These are phyloP conservation scores for Hanseniaspora jakobsenii DNA, from an alignment of 805 yeast genomes.

Conservation along the genomic window DNA sequence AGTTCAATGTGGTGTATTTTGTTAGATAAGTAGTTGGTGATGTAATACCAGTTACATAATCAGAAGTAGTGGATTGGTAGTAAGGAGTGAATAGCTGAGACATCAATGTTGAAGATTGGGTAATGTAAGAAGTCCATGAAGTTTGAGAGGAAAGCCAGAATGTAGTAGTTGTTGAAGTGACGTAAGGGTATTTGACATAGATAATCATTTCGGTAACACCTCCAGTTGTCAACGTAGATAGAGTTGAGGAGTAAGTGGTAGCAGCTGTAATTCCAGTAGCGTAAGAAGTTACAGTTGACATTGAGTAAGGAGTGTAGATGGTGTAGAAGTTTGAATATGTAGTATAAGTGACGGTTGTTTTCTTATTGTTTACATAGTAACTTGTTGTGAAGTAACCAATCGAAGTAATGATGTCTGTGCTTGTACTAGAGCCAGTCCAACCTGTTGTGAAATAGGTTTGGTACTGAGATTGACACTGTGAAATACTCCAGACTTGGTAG, in stretches of 20 bases:
- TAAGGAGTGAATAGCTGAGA: slow-evolving; percentile 10
- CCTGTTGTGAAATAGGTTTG: slow-evolving; percentile 15
- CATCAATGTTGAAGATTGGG: background rate
- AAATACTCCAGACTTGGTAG: slow-evolving; percentile 16
- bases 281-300: slow-evolving; percentile 4
- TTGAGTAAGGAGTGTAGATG: slow-evolving; percentile 13
- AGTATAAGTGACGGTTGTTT: no score
- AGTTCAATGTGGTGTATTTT: background rate
- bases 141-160: slow-evolving; percentile 7
- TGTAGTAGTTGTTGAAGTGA: slow-evolving; percentile 3
- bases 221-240: slow-evolving; percentile 9
- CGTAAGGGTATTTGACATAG: slow-evolving; percentile 13
- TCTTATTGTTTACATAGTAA: no score
- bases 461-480: slow-evolving; percentile 5
- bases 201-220: slow-evolving; percentile 14
- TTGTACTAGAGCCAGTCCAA: slow-evolving; percentile 16
- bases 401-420: slow-evolving; percentile 8
- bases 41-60: slow-evolving; percentile 1
- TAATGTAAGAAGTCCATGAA: slow-evolving; percentile 3
- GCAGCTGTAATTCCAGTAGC: background rate
- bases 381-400: slow-evolving; percentile 13
- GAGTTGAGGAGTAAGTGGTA: slow-evolving; percentile 5
- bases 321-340: slow-evolving; percentile 2
- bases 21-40: slow-evolving; percentile 7
- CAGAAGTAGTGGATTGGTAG: background rate